Evolutionary conservation across 345 rosid genomes (phyloP), one percentile per base, ranked within the genome.

Genomic region (Pugionium cornutum): DNA sequence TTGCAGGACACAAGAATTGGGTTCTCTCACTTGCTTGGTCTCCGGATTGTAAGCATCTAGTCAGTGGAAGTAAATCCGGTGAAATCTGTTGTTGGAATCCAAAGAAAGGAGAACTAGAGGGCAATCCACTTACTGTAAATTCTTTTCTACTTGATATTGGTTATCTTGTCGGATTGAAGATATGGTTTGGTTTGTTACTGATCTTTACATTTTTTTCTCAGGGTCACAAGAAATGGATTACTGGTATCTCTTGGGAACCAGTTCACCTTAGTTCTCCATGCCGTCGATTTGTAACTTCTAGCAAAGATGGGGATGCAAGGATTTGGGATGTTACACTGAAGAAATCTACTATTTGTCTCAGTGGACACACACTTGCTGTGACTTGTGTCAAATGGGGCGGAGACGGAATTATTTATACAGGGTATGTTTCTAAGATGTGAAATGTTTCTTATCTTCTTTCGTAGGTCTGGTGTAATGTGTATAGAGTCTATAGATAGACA

Each of bases 301-400:
- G 99, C 81, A 90, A 90, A 83, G 99, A 94, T 86, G 97, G 97
- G 6, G 96, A 90, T 85, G 99, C 99, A 9, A 87, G 96, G 55
- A 84, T 94, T 74, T 94, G 97, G 99, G 99, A 90, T 67, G 37
- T 87, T 64, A 68, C 91, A 36, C 67, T 84, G 58, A 84, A 78
- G 67, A 88, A 79, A 77, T 77, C 89, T 75, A 69, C 88, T 35
- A 88, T 94, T 42, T 79, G 82, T 82, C 91, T 94, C 36, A 86
- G 84, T 42, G 97, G 96, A 7, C 99, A 94, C 65, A 86, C 89
- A 4, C 91, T 86, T 79, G 96, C 97, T 55, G 84, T 94, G 65
- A 94, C 99, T 73, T 90, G 97, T 66, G 99, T 94, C 42, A 94
- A 90, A 73, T 94, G 99, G 99, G 95, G 96, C 3, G 99, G 99